A percentile compares a stretch with the other conserved stretches of the same genome.
phyloP scores from a whole-genome alignment of 2,329 filamentous ascomycete genomes.

The Tympanopsis confertula region DNA sequence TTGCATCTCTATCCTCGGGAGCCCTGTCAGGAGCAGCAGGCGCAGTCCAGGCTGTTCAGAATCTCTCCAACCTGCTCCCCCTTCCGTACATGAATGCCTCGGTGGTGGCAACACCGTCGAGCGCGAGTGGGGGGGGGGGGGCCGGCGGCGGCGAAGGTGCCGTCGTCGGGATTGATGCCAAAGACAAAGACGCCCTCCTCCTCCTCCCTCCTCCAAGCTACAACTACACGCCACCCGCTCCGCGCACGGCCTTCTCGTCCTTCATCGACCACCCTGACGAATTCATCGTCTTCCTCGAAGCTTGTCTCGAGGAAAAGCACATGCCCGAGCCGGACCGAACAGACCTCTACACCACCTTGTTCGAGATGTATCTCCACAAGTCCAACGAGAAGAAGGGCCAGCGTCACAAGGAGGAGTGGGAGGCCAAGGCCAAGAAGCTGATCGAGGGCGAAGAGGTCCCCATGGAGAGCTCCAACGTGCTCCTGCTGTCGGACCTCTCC shows the following conservation, averaged over 20 bases:
- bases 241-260: conserved; percentile 82
- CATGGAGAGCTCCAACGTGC: conserved; percentile 88
- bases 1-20: not conserved
- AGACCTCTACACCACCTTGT: conserved; percentile 87
- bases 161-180: conserved; percentile 33
- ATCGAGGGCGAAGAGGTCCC: conserved; percentile 71
- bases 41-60: conserved; percentile 70
- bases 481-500: conserved; percentile 82
- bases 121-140: conserved; percentile 34
- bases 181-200: conserved; percentile 24
- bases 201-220: conserved; percentile 16
- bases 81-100: conserved; percentile 72
- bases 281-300: conserved; percentile 86
- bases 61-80: conserved; percentile 71
- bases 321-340: conserved; percentile 65
- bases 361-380: conserved; percentile 95
- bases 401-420: conserved; percentile 66
- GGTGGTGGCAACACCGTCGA: conserved; percentile 38
- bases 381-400: conserved; percentile 63
- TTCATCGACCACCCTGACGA: conserved; percentile 90
- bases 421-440: conserved; percentile 77
- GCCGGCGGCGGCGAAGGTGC: conserved; percentile 41
- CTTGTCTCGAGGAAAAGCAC: conserved; percentile 62
- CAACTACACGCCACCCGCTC: conserved; percentile 72
- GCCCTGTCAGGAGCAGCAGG: conserved; percentile 16